These are phyloP conservation scores for Endogone sp. DNA, from an alignment of 192 early-diverging fungal genomes.

Conservation along the genomic window DNA sequence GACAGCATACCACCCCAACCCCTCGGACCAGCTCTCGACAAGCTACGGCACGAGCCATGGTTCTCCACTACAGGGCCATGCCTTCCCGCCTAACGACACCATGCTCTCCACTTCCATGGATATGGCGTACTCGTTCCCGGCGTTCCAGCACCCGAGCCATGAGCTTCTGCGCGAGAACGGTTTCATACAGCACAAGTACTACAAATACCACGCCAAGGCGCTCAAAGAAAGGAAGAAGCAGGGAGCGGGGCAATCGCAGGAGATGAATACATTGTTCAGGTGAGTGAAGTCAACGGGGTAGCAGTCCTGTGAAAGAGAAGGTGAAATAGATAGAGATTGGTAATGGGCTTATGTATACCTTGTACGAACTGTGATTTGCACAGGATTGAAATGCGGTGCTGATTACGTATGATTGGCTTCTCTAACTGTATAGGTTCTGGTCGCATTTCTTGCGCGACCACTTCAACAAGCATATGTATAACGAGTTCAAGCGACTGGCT, in stretches of 20 bases:
- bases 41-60: constrained; percentile 41
- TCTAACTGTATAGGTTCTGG: constrained; percentile 99
- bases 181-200: constrained; percentile 97
- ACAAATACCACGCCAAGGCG: constrained; percentile 91
- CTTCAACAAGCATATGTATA: constrained; percentile 92
- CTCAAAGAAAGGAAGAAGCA: constrained; percentile 88
- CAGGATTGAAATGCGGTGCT: too few species aligned
- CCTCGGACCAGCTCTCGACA: constrained; percentile 39
- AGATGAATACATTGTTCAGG: constrained; percentile 88
- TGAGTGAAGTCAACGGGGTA: too few species aligned
- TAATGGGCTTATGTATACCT: too few species aligned
- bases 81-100: constrained; percentile 1
- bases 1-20: constrained; percentile 60
- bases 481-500: constrained; percentile 87
- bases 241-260: constrained; percentile 86
- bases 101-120: constrained; percentile 43
- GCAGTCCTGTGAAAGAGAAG: too few species aligned
- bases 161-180: constrained; percentile 94
- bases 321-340: too few species aligned
- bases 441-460: constrained; percentile 96
- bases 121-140: constrained; percentile 54
- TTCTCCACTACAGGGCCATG: constrained; percentile 16
- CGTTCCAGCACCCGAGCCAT: constrained; percentile 86
- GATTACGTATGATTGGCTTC: neutral
- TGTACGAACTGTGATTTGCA: too few species aligned